A percentile compares a stretch with the other conserved stretches of the same genome.
Conservation (phyloP, 2,329 filamentous ascomycete genomes). For the Torrubiellomyces zombiae region DNA sequence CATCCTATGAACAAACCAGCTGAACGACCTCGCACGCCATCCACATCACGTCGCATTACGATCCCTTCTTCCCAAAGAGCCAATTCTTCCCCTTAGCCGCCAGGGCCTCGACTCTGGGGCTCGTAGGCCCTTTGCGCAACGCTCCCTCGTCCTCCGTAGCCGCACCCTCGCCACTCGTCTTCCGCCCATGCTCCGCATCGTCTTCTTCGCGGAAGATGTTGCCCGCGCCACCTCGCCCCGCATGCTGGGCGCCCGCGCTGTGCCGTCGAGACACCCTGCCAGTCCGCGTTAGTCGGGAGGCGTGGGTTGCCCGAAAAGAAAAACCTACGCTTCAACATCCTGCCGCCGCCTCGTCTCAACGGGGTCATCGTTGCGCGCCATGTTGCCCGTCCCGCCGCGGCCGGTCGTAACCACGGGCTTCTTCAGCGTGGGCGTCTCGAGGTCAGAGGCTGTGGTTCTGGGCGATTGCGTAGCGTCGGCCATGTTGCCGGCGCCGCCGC, state of each 20-base stretch:
- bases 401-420: conserved; percentile 74
- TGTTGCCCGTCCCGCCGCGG: conserved; percentile 76
- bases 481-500: conserved; percentile 67
- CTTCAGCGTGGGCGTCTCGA: conserved; percentile 73
- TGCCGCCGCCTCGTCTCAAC: conserved; percentile 62
- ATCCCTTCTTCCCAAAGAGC: conserved; percentile 33
- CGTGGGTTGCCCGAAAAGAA: conserved; percentile 1
- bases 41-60: too few relatives aligned
- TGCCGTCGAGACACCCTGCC: conserved; percentile 37
- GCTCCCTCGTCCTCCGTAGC: conserved; percentile 14
- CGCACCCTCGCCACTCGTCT: conserved; percentile 15
- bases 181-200: conserved; percentile 14
- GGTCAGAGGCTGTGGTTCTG: conserved; percentile 41
- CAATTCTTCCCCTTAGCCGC: conserved; percentile 30
- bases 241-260: conserved; percentile 43
- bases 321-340: conserved; percentile 57
- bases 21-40: too few relatives aligned
- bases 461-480: conserved; percentile 34
- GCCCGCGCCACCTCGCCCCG: conserved; percentile 59
- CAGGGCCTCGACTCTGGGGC: conserved; percentile 7
- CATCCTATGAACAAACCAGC: too few relatives aligned
- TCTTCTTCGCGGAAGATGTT: conserved; percentile 44
- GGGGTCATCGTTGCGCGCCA: conserved; percentile 58
- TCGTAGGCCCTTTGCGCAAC: conserved; percentile 1
- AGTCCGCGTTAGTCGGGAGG: conserved; percentile 5